Base-by-base conservation (phyloP, 768 basidiomycete genomes). In the Brasilioporus rufonigricans region DNA sequence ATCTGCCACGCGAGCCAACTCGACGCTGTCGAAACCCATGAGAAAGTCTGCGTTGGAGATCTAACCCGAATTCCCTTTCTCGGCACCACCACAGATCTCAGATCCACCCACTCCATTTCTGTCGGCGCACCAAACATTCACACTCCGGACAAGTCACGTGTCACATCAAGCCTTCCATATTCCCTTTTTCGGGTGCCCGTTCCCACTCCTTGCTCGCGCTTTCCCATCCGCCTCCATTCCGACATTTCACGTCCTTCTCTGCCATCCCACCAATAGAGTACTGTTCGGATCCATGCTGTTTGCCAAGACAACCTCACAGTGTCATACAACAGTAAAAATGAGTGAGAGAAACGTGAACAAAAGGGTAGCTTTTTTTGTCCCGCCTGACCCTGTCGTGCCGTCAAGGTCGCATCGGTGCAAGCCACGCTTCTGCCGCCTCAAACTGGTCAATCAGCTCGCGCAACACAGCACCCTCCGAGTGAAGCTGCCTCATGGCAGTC, bases 371-470 rank as follows among this genome's bases (percentile, higher is more conserved):
- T 44, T 49, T 47, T 41, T 48, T 29, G 19, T 40, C 39, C n/a
- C 21, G 8, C 24, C 5, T 32, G 43, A 50, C 56, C 59, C 52
- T 62, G 54, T 33, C 29, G 24, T 60, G 56, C 62, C 52, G 48
- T 84, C 78, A 92, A 62, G 91, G 91, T 64, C 91, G 76, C 91
- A 93, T 93, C 58, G 93, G 93, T 60, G 83, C 85, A 61, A 98
- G 77, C 93, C 94, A 98, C 56, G 84, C 84, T 71, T 99, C 93
- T 16, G 96, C 96, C 48, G 86, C 87, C 76, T 98, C 94, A 74
- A 98, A 99, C 76, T 95, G 91, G 73, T 92, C 89, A 71, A 93
- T 91, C 76, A 98, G 74, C 70, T 95, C 93, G 53, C 83, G 82
- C 71, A 89, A 74, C 40, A 95, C 91, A 35, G 87, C 81, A 44